phyloP scores from a whole-genome alignment of 2,329 filamentous ascomycete species.

The Fusarium brevicatenulatum region DNA sequence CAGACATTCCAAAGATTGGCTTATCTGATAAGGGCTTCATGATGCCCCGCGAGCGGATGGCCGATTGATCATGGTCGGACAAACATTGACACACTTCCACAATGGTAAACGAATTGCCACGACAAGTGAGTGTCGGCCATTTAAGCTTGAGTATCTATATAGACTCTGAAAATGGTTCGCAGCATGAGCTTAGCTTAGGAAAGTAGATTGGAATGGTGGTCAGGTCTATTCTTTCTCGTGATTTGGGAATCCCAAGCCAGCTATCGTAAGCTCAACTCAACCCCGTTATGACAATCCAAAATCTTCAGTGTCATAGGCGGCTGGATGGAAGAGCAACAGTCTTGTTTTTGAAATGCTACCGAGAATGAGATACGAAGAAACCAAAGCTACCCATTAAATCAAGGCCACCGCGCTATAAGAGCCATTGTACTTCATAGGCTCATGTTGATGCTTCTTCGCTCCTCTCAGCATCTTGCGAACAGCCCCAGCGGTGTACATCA shows the following conservation, averaged over 20 bases:
- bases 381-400: background rate
- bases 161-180: background rate
- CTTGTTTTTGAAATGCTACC: background rate
- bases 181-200: too few relatives aligned
- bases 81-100: background rate
- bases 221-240: background rate
- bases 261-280: background rate
- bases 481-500: background rate
- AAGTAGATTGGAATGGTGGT: background rate
- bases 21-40: background rate
- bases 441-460: background rate
- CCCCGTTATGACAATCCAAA: too few relatives aligned
- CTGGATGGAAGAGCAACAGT: too few relatives aligned
- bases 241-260: too few relatives aligned
- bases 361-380: background rate
- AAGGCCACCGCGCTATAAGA: background rate
- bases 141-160: background rate
- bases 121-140: background rate
- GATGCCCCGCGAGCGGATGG: background rate
- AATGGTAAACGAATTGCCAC: background rate
- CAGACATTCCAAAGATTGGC: background rate
- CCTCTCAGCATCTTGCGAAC: background rate
- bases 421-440: background rate
- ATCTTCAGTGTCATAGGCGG: accelerated
- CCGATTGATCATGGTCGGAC: background rate